phyloP scores from a whole-genome alignment of 164 flowering plant species.

The Buxus sempervirens region DNA sequence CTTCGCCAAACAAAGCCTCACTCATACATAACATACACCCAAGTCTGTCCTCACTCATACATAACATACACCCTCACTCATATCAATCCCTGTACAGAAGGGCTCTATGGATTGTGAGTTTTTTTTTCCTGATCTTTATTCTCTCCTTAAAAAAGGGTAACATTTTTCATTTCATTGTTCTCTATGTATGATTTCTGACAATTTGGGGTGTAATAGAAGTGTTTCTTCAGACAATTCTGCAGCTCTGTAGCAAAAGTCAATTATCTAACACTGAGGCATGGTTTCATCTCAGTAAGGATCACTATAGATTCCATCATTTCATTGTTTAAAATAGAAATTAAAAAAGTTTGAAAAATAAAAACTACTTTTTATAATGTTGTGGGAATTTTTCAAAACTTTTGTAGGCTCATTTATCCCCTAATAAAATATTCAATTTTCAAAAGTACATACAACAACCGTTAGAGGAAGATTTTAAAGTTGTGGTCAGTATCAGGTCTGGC shows the following conservation, averaged over 20 bases:
- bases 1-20: no score
- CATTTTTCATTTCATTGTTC: no score
- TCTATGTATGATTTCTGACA: no score
- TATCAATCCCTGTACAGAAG: conserved; percentile 25
- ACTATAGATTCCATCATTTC: not conserved
- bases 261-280: conserved; percentile 72
- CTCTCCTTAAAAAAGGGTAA: no score
- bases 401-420: conserved; percentile 51
- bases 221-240: conserved; percentile 73
- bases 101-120: conserved; percentile 57
- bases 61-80: no score
- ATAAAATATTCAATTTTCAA: conserved; percentile 50
- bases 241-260: conserved; percentile 62
- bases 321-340: not conserved
- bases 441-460: conserved; percentile 56
- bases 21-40: no score
- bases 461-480: conserved; percentile 66
- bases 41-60: no score
- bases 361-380: no score
- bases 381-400: not conserved
- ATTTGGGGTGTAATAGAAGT: no score
- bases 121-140: not conserved
- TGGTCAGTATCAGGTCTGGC: conserved; percentile 59
- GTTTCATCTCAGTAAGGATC: conserved; percentile 55
- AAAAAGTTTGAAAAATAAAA: no score